Evolutionary conservation across 805 yeast genomes (phyloP), one percentile per base, ranked within the genome.

Genomic region (Candida arabinofermentans): DNA sequence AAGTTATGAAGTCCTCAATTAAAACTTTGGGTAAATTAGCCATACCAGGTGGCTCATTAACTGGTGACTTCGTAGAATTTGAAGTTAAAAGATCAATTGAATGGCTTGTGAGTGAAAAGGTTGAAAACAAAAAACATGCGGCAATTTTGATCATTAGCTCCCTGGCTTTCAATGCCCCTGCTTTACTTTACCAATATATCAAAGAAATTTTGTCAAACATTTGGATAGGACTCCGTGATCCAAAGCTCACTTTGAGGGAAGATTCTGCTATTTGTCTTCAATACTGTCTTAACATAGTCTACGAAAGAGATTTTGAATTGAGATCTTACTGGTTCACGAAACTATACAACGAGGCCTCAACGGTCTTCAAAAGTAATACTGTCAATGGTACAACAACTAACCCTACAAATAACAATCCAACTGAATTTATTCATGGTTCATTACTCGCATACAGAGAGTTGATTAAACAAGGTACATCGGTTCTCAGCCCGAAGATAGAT

Each of bases 11-110:
- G 46, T 75, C 81, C 26, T 96, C 98, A 3, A 89, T 96, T 0
- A 74, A 74, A 40, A 87, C 96, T 0, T 70, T 93, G 48, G 99
- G 98, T 10, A 84, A 83, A 55, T 70, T 91, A 50, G 95, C 97
- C 0, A 78, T 81, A 5, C 91, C 95, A 0, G 96, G 96, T 22
- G 93, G 95, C 1, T 80, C 95, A 1, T 65, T 89, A 40, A 87
- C 96, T 0, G 89, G 95, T 1, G 96, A 89, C 38, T 84, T 91
- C 60, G 96, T 93, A 22, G 97, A 91, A 47, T 85, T 79, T 53
- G 96, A 91, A 61, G 93, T 93, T 8, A 86, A 84, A 56, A 74
- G 86, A 37, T 87, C 96, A 30, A 72, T 91, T 38, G 99, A 93
- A 62, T 84, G 96, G 91, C 73, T 91, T 19, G 86, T 87, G 26